A percentile compares a stretch with the other conserved stretches of the same genome.
These are phyloP conservation scores for Lactuca saligna DNA, from an alignment of 129 eudicot genomes.

Conservation along the genomic window DNA sequence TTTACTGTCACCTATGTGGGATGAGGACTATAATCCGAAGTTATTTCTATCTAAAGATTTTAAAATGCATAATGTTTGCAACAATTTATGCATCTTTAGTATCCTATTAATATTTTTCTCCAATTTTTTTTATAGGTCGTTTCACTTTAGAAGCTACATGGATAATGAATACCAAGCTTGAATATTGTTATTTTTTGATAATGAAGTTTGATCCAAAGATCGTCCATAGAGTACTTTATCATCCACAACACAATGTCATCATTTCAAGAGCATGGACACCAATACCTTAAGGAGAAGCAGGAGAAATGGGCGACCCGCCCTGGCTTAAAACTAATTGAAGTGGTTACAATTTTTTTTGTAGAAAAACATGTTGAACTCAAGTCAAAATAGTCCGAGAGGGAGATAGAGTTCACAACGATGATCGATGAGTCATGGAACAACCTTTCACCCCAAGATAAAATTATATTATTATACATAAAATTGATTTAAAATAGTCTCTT, in stretches of 20 bases:
- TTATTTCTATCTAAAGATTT: no score
- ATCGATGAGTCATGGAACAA: conserved; percentile 57
- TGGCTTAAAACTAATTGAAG: conserved; percentile 69
- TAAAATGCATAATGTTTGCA: no score
- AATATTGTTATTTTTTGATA: conserved; percentile 56
- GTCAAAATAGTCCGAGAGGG: conserved; percentile 33
- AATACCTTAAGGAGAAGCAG: conserved; percentile 16
- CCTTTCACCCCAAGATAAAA: conserved; percentile 40
- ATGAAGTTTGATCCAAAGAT: conserved; percentile 45
- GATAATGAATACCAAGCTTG: conserved; percentile 56
- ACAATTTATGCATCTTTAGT: not conserved
- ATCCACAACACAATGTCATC: conserved; percentile 34
- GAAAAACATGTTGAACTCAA: conserved; percentile 56
- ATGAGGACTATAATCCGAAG: no score
- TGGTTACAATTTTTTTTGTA: conserved; percentile 62
- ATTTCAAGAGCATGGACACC: conserved; percentile 18
- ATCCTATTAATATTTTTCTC: not conserved
- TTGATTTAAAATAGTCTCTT: not conserved
- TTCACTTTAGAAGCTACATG: conserved; percentile 40
- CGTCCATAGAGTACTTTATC: conserved; percentile 56
- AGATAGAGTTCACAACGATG: conserved; percentile 70
- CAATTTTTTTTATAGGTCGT: not conserved
- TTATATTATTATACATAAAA: conserved; percentile 36
- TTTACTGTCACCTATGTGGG: no score
- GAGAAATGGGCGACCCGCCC: conserved; percentile 43